Conservation (phyloP, 768 basidiomycete species). For the Tephrocybe sp. region DNA sequence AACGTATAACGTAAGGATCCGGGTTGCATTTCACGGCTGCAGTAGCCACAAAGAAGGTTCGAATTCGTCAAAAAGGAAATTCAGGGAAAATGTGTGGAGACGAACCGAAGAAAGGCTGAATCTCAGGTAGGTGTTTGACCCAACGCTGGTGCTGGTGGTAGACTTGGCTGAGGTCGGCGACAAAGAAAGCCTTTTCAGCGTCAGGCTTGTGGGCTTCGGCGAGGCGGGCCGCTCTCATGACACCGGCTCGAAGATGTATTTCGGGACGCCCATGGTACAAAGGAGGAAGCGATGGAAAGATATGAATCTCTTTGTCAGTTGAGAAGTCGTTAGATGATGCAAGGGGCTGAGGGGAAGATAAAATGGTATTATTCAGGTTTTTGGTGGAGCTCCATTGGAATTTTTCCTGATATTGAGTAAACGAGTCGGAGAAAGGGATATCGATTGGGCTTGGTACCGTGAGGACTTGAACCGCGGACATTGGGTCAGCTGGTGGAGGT, state of each 20-base stretch:
- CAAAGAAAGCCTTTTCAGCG: constrained; percentile 95
- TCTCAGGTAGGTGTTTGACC: constrained; percentile 70
- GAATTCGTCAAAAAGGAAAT: background rate
- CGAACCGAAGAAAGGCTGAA: constrained; percentile 94
- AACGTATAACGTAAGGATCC: constrained; percentile 88
- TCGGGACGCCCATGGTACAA: constrained; percentile 68
- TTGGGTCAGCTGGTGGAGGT: constrained; percentile 30
- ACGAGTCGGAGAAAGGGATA: constrained; percentile 24
- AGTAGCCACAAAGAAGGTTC: constrained; percentile 13
- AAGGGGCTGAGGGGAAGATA: constrained; percentile 57
- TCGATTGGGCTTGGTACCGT: constrained; percentile 32
- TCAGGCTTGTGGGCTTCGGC: constrained; percentile 56
- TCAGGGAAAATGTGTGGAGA: constrained; percentile 15
- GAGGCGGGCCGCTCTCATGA: constrained; percentile 59
- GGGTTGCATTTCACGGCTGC: constrained; percentile 98
- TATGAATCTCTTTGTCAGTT: constrained; percentile 31
- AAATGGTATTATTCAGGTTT: constrained; percentile 31
- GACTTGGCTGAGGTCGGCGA: constrained; percentile 87
- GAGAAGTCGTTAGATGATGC: constrained; percentile 27
- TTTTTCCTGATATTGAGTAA: constrained; percentile 23
- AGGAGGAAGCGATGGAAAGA: constrained; percentile 65
- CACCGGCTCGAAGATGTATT: constrained; percentile 72
- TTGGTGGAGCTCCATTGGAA: constrained; percentile 57
- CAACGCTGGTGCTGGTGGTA: constrained; percentile 85
- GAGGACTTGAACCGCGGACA: constrained; percentile 60